Percentiles rank a stretch among this genome's conserved stretches.
phyloP scores from a whole-genome alignment of 2,329 filamentous ascomycete genomes.

The Dactylellina sp. region DNA sequence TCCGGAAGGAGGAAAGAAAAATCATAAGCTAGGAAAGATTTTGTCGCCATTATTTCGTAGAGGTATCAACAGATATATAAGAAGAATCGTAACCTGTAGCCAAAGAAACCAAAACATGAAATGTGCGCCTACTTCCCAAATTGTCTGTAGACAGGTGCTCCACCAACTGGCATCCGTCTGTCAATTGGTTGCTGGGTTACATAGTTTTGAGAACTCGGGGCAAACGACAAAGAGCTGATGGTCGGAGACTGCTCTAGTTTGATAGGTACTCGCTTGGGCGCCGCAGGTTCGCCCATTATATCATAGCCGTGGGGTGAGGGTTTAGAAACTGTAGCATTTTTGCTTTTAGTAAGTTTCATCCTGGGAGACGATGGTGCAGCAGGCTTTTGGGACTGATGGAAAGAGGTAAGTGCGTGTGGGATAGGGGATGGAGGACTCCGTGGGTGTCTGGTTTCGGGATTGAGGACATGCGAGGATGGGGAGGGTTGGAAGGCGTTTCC shows the following conservation, averaged over 20 bases:
- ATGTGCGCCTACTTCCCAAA: slow-evolving; percentile 43
- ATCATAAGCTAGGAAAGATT: slow-evolving; percentile 23
- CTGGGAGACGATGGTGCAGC: slow-evolving; percentile 33
- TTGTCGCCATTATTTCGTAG: slow-evolving; percentile 46
- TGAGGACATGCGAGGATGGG: slow-evolving; percentile 35
- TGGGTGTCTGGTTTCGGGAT: slow-evolving; percentile 46
- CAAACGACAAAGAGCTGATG: slow-evolving; percentile 49
- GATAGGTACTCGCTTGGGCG: slow-evolving; percentile 47
- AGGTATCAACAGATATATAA: slow-evolving; percentile 24
- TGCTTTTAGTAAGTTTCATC: slow-evolving; percentile 38
- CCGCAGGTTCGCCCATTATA: slow-evolving; percentile 23
- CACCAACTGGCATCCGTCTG: slow-evolving; percentile 53
- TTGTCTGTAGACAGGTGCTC: slow-evolving; percentile 33
- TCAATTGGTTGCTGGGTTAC: slow-evolving; percentile 40
- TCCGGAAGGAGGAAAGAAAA: slow-evolving; percentile 16
- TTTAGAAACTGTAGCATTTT: slow-evolving; percentile 28
- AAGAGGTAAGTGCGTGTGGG: slow-evolving; percentile 27
- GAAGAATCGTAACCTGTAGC: slow-evolving; percentile 24
- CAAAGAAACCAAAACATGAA: slow-evolving; percentile 6
- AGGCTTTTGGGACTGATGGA: slow-evolving; percentile 44
- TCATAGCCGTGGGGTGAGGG: slow-evolving; percentile 29
- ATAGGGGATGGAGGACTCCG: slow-evolving; percentile 44
- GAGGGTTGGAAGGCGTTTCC: slow-evolving; percentile 55
- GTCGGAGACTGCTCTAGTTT: slow-evolving; percentile 54
- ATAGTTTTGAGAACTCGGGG: slow-evolving; percentile 34